Conservation (phyloP, 2,329 filamentous ascomycete genomes). For the Fusarium tupiense region DNA sequence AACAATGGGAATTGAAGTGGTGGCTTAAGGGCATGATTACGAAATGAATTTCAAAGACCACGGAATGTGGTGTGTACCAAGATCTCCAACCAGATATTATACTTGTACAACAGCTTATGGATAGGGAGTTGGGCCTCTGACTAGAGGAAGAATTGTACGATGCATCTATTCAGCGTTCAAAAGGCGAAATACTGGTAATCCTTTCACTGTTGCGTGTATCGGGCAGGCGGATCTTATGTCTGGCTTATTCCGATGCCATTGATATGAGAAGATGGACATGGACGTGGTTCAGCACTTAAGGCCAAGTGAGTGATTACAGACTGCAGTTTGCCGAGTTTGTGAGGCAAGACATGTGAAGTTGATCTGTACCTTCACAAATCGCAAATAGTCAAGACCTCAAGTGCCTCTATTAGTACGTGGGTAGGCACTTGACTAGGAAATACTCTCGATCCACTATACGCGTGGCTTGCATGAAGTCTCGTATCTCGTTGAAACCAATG, state of each 20-base stretch:
- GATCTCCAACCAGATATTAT: conserved; percentile 20
- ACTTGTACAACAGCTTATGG: conserved; percentile 41
- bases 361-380: neutral
- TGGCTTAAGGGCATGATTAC: conserved; percentile 58
- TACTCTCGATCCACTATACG: conserved; percentile 27
- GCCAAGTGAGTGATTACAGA: neutral
- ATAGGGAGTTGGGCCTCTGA: conserved; percentile 8
- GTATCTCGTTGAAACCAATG: neutral
- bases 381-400: neutral
- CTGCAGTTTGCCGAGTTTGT: neutral
- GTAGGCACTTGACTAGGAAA: neutral
- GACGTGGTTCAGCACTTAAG: neutral
- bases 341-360: neutral
- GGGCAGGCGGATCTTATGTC: neutral
- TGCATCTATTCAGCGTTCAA: neutral
- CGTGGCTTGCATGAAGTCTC: conserved; percentile 22
- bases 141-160: conserved; percentile 25
- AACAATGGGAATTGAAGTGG: conserved; percentile 77
- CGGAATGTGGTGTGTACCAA: conserved; percentile 27
- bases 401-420: neutral
- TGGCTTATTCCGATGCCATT: neutral
- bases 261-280: neutral
- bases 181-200: neutral
- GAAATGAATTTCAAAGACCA: conserved; percentile 9
- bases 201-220: neutral